phyloP scores from a whole-genome alignment of 257 asterid genomes.

The Nicotiana benthamiana region DNA sequence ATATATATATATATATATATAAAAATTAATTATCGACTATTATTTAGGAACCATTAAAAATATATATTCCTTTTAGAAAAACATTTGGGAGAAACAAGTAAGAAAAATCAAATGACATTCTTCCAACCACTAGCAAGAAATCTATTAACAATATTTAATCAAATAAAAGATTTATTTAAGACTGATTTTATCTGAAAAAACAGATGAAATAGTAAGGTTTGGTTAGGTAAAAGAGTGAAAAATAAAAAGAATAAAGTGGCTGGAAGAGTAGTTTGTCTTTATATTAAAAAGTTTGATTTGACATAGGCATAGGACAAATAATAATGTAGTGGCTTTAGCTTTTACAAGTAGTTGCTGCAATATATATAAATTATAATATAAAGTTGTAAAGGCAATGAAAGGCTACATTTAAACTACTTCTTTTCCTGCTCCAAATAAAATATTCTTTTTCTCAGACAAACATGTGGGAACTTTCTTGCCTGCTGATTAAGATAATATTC shows the following conservation, averaged over 20 bases:
- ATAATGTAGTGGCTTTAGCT: background rate
- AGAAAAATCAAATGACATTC: background rate
- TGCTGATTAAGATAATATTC: background rate
- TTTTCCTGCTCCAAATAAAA: slow-evolving; percentile 1
- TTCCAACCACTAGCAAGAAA: background rate
- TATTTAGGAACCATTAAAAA: too few relatives aligned
- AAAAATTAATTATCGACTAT: too few relatives aligned
- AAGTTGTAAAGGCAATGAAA: slow-evolving; percentile 46
- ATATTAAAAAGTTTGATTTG: slow-evolving; percentile 38
- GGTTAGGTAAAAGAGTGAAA: background rate
- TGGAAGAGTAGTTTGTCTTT: slow-evolving; percentile 36
- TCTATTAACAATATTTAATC: background rate
- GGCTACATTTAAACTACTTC: slow-evolving; percentile 8
- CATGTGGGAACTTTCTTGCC: background rate
- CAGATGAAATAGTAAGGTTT: background rate
- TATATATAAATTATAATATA: slow-evolving; percentile 18
- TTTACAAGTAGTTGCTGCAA: background rate
- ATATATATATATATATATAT: too few relatives aligned
- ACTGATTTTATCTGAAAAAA: background rate
- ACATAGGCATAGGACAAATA: slow-evolving; percentile 8
- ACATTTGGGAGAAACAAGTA: background rate
- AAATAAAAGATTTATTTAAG: background rate
- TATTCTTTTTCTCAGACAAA: background rate
- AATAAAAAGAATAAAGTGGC: slow-evolving; percentile 16
- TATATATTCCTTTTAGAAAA: too few relatives aligned